These are phyloP conservation scores for Penicillium canescens DNA, from an alignment of 495 filamentous ascomycete genomes.

Conservation along the genomic window DNA sequence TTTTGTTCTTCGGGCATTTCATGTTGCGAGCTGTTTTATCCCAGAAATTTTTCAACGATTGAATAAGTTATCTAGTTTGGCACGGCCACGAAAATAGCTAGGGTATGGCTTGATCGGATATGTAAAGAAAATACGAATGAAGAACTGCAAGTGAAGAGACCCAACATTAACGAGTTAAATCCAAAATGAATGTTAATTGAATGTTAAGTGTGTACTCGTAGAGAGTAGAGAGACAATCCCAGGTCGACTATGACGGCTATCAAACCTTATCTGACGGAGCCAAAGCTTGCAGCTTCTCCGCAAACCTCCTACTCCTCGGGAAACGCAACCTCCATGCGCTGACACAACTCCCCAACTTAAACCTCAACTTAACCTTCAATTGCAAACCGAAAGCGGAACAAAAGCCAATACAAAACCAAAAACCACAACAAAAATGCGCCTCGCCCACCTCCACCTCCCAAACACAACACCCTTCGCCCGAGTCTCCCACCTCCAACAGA, in stretches of 20 bases:
- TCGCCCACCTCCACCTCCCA: conserved; percentile 74
- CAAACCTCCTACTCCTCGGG: conserved; percentile 24
- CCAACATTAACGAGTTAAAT: too few relatives aligned
- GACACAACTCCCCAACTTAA: neutral
- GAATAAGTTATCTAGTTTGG: too few relatives aligned
- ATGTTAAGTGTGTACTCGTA: too few relatives aligned
- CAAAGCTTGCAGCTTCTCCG: conserved; percentile 30
- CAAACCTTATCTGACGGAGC: conserved; percentile 18
- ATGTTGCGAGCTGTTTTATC: too few relatives aligned
- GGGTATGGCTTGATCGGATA: too few relatives aligned
- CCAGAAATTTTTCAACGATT: too few relatives aligned
- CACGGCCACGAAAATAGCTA: too few relatives aligned
- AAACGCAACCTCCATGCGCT: conserved; percentile 7
- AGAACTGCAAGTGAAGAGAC: too few relatives aligned
- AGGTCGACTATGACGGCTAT: neutral
- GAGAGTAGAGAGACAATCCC: too few relatives aligned
- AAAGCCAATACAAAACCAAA: neutral
- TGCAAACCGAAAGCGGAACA: neutral
- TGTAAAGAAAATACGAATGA: too few relatives aligned
- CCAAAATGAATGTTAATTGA: too few relatives aligned
- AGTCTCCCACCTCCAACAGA: conserved; percentile 50
- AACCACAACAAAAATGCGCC: conserved; percentile 32
- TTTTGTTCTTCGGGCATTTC: too few relatives aligned
- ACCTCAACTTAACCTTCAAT: neutral
- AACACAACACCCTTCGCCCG: conserved; percentile 51